A percentile compares a stretch with the other conserved stretches of the same genome.
phyloP scores from a whole-genome alignment of 2,329 filamentous ascomycete genomes.

The Escovopsis sp. region DNA sequence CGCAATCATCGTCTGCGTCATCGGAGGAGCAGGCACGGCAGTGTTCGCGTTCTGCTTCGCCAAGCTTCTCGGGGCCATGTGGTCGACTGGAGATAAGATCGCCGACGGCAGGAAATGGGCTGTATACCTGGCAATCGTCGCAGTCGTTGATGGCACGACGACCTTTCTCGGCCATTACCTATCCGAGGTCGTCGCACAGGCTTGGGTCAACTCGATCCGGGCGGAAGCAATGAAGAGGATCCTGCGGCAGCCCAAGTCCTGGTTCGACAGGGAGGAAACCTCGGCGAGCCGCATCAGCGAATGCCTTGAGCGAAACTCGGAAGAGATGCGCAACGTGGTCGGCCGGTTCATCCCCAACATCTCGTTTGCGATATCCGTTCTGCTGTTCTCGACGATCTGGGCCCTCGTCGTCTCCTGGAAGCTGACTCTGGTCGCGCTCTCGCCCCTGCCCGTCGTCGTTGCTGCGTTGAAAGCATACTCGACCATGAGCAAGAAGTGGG shows the following conservation, averaged over 20 bases:
- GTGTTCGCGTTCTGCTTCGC: conserved; percentile 66
- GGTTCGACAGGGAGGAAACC: conserved; percentile 61
- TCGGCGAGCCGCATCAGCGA: conserved; percentile 49
- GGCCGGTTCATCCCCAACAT: conserved; percentile 62
- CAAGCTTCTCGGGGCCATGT: conserved; percentile 57
- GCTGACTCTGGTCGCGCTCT: conserved; percentile 61
- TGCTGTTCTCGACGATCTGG: conserved; percentile 57
- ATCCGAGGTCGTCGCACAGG: conserved; percentile 56
- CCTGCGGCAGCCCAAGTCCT: conserved; percentile 59
- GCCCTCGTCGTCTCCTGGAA: conserved; percentile 63
- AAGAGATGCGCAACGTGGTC: conserved; percentile 75
- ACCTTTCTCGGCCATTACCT: conserved; percentile 55
- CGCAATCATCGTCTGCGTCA: conserved; percentile 45
- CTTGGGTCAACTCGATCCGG: conserved; percentile 64
- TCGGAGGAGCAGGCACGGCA: conserved; percentile 55
- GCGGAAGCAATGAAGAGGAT: conserved; percentile 52
- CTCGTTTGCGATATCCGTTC: conserved; percentile 52
- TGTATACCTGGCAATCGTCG: conserved; percentile 51
- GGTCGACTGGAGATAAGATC: conserved; percentile 33
- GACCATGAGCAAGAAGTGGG: conserved; percentile 54
- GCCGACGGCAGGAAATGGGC: conserved; percentile 50
- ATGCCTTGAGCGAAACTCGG: conserved; percentile 64
- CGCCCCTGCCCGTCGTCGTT: conserved; percentile 53
- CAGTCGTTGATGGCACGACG: conserved; percentile 48
- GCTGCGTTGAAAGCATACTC: conserved; percentile 52